Base-by-base conservation (phyloP, 306 rosid species). In the Gastrolobium bilobum region DNA sequence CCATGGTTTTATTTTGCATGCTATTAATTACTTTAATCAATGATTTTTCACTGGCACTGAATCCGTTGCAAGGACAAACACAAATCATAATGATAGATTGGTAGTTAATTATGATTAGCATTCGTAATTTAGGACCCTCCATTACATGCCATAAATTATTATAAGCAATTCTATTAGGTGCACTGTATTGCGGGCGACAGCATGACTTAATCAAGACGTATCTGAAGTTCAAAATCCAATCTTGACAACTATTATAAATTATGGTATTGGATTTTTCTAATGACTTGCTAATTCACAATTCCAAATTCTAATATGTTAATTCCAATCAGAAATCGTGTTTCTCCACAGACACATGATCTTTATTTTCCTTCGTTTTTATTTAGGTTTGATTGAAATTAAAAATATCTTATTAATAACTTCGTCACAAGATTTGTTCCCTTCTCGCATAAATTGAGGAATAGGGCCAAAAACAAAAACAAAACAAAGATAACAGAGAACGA, bases 51-150 rank as follows among this genome's bases (percentile, higher is more conserved):
- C 30, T 31, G 43, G 13, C 76, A 46, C 77, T 59, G 59, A 80
- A 61, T 61, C 73, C 73, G 60, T 63, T 72, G 74, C 59, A 40
- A 42, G 38, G 10, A 9, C 58, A 34, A 29, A 50, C 73, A 14
- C 58, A 79, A 51, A 71, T 58, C 58, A 62, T 33, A 26, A 14
- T 58, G 79, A 10, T 59, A 4, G 40, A 26, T 10, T 58, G 79
- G 14, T 59, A 4, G 40, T 77, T 43, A 11, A 78, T 37, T 26
- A 56, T 53, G 15, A 40, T 66, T 37, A 48, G 13, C 37, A 33
- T 14, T 59, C 46, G 4, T 75, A 15, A 46, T 74, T 58, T 56
- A 56, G 68, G 78, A 57, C 78, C 78, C 77, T 56, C 67, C 42
- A 11, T 40, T 39, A 58, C 69, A 44, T 13, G 58, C 33, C 79